Base-by-base conservation (phyloP, 1,284 basidiomycete species). In the Cystobasidium pallidum region DNA sequence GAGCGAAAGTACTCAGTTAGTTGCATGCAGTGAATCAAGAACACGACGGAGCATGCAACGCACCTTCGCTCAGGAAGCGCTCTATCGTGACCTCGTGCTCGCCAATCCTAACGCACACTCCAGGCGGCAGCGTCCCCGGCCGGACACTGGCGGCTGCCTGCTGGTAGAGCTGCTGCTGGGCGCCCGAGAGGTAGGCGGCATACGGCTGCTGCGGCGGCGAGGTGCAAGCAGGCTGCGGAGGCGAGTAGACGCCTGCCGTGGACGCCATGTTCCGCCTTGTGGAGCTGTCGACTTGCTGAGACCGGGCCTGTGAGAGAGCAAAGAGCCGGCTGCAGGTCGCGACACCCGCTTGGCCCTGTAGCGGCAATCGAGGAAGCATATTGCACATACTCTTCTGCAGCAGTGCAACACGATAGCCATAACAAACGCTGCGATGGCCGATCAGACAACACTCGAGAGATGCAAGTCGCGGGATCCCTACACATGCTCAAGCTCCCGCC, bases 61-160 rank as follows among this genome's bases (percentile, higher is more conserved):
- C 76, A 89, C 94, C 94, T 88, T 98, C 94, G 65, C 89, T 91
- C 63, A 99, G 87, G 84, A 96, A 99, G 78, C 89, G 84, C 77
- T 92, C 89, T 64, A 90, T 90, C 77, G 91, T 88, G 71, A 99
- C 94, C 39, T 86, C 88, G 81, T 91, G 89, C 78, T 91, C 90
- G 80, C 95, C 96, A 61, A 99, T 91, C 24, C 88, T 84, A 76
- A 99, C 92, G 66, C 89, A 86, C 80, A 96, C 94, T 3, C 95
- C 95, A 0, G 86, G 84, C 6, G 81, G 80, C 8, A 85, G 79
- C 0, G 82, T 83, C 2, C 84, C 84, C 76, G 73, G 59, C 19
- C 68, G 66, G n/a, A 47, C 45, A 15, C 45, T 49, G 26, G 43
- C 45, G 4, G 62, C 62, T 28, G 62, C 62, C 32, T 64, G 62